These are phyloP conservation scores for Middelhovenomyces tepae DNA, from an alignment of 805 yeast species.

Conservation along the genomic window DNA sequence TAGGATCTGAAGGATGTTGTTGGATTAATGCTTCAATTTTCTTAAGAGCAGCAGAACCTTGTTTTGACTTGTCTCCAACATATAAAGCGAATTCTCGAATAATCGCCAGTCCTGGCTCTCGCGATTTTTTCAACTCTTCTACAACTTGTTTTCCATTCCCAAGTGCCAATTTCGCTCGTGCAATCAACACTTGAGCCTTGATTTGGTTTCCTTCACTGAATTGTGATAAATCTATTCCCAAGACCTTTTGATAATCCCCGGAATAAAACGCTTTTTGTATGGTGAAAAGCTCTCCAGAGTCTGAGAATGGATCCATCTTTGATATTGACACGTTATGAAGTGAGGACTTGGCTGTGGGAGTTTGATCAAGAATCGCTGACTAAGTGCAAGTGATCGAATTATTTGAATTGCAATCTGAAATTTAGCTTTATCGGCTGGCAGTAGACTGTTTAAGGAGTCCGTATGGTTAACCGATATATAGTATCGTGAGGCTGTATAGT, in stretches of 20 bases:
- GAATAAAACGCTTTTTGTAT: constrained; percentile 34
- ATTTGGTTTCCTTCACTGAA: constrained; percentile 16
- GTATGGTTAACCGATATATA: too few relatives aligned
- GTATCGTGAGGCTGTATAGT: too few relatives aligned
- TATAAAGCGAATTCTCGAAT: constrained; percentile 22
- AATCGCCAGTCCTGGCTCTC: constrained; percentile 19
- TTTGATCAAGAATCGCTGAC: too few relatives aligned
- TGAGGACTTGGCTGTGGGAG: too few relatives aligned
- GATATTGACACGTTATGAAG: too few relatives aligned
- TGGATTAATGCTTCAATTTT: constrained; percentile 17
- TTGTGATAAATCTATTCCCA: constrained; percentile 20
- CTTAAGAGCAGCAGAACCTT: constrained; percentile 15
- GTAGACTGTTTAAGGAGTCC: too few relatives aligned
- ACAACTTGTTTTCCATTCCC: constrained; percentile 27
- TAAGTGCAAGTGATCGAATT: too few relatives aligned
- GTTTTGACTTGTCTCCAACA: constrained; percentile 10
- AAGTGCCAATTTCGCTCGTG: constrained; percentile 30
- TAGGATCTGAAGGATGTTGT: constrained; percentile 20
- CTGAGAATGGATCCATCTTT: constrained; percentile 25
- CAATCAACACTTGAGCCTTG: constrained; percentile 26
- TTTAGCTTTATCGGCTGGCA: too few relatives aligned
- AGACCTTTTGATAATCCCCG: constrained; percentile 30
- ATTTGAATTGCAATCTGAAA: too few relatives aligned
- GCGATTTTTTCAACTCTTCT: constrained; percentile 17
- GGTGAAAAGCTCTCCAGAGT: constrained; percentile 26